Conservation (phyloP, 805 yeast genomes). For the Millerozyma acaciae region DNA sequence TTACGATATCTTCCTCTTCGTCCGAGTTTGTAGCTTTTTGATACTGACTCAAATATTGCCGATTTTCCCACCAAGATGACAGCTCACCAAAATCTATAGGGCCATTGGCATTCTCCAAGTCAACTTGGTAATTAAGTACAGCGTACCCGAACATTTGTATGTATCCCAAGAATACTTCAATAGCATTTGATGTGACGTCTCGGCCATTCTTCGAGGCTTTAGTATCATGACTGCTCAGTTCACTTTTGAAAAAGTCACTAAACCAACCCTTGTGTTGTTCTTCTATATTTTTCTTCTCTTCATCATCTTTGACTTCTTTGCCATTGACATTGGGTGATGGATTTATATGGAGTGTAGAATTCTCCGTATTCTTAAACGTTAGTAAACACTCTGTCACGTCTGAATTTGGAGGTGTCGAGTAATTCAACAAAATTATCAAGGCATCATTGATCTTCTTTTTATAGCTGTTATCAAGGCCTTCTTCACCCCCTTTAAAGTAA, state of each 20-base stretch:
- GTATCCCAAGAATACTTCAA: constrained; percentile 30
- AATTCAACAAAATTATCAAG: no score
- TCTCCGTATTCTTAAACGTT: constrained; percentile 19
- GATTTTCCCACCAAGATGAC: constrained; percentile 33
- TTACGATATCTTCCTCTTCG: constrained; percentile 18
- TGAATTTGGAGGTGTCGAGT: constrained; percentile 7
- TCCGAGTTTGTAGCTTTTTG: constrained; percentile 15
- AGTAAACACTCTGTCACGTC: constrained; percentile 17
- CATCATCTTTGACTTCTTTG: constrained; percentile 1
- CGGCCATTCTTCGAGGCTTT: not conserved
- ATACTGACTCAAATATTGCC: constrained; percentile 29
- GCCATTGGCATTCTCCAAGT: constrained; percentile 10
- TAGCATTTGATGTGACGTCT: constrained; percentile 1
- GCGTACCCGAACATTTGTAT: constrained; percentile 38
- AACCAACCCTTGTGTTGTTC: constrained; percentile 12
- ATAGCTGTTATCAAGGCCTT: no score
- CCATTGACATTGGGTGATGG: no score
- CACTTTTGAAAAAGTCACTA: constrained; percentile 11
- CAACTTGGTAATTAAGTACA: constrained; percentile 34
- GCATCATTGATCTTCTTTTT: no score
- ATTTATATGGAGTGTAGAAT: constrained; percentile 10
- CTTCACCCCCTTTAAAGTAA: no score
- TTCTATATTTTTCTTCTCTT: constrained; percentile 1
- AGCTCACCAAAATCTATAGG: constrained; percentile 11
- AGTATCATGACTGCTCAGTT: not conserved